Base-by-base conservation (phyloP, 345 rosid species). In the Ceriops tagal region DNA sequence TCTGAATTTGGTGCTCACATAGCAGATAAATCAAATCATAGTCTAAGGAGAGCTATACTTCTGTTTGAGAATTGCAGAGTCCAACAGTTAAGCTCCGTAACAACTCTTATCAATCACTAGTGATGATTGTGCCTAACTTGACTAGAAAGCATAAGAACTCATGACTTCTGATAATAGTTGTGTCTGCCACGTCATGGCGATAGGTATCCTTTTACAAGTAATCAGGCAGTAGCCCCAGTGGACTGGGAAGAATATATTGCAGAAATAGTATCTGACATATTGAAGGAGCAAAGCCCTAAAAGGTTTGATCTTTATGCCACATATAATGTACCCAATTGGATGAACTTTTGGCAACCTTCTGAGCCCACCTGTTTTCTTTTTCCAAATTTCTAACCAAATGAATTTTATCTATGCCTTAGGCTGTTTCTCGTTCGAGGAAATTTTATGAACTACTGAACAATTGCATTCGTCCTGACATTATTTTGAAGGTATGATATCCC, bases 271-370 rank as follows among this genome's bases (percentile, higher is more conserved):
- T 83, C 93, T 4, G 98, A 91, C 72, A 80, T 89, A 70, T 85
- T 93, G 97, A 85, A 78, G 86, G 98, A 93, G 84, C 97, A 93
- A 73, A 93, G 97, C 71, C 98, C 96, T 60, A 92, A 88, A 82
- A 86, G 86, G 96, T 90, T 30, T 35, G 58, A 37, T 37, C 46
- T 9, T 37, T 9, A 15, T 37, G 46, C 46, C 39, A 65, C 35
- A 65, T 34, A 32, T 16, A 47, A 53, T 71, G 19, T 58, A 62
- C 59, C 1, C 53, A 10, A 51, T 75, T n/a, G 20, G 28, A n/a
- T 9, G n/a, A 35, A 46, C 31, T 37, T 32, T 22, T 43, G 9
- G 18, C 22, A 43, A 52, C 46, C 24, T 18, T 55, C 49, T 53
- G n/a, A 26, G 30, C 8, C 8, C 52, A 15, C 5, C 13, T 9